phyloP scores from a whole-genome alignment of 2,329 filamentous ascomycete species.

The Myriosclerotinia scirpicola region DNA sequence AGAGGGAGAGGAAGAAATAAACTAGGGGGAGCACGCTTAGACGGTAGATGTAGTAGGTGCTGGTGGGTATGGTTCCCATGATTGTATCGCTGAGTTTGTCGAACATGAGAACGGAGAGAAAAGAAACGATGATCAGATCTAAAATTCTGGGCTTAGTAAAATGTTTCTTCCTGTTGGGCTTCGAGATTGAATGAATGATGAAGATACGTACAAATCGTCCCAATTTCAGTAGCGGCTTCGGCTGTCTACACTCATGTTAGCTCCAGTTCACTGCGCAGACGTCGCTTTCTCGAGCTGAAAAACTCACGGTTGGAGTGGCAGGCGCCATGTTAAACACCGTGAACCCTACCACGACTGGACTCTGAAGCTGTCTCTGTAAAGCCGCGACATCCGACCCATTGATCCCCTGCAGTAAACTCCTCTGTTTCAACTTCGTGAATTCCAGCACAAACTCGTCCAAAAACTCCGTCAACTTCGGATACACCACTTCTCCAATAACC shows the following conservation, averaged over 20 bases:
- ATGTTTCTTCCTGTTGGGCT: neutral
- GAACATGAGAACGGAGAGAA: constrained; percentile 31
- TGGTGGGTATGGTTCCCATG: constrained; percentile 28
- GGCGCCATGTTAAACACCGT: constrained; percentile 27
- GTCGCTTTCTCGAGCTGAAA: neutral
- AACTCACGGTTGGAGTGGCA: constrained; percentile 17
- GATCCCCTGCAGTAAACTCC: constrained; percentile 1
- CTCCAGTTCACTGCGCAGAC: neutral
- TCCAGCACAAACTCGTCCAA: constrained; percentile 26
- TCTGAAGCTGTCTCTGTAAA: constrained; percentile 25
- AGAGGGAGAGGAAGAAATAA: constrained; percentile 28
- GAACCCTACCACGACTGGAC: constrained; percentile 24
- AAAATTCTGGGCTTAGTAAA: neutral
- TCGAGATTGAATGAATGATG: too few relatives aligned
- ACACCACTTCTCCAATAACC: constrained; percentile 24
- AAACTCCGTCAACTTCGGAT: constrained; percentile 26
- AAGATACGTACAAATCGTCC: constrained; percentile 28
- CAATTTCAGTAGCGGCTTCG: constrained; percentile 31
- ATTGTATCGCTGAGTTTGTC: constrained; percentile 27
- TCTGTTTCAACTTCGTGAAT: constrained; percentile 29
- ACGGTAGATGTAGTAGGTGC: constrained; percentile 28
- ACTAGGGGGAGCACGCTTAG: constrained; percentile 24
- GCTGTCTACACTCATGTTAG: constrained; percentile 22
- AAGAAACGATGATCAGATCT: constrained; percentile 32
- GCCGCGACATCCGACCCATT: constrained; percentile 24